Evolutionary conservation across 495 filamentous ascomycete genomes (phyloP), one percentile per base, ranked within the genome.

Genomic region (Barbatosphaeria neglecta): DNA sequence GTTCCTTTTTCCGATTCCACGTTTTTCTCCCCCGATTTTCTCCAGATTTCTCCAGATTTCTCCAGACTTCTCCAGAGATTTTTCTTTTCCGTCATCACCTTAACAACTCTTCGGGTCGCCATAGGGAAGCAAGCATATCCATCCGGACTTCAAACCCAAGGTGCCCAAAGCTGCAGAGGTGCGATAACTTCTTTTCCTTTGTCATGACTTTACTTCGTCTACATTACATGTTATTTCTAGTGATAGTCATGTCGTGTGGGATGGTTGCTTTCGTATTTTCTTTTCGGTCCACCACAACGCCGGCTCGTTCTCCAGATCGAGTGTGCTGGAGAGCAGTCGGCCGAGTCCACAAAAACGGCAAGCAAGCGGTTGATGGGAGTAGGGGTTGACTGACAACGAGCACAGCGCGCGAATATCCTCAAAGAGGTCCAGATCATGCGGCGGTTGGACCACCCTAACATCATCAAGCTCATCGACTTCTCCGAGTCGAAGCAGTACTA

Each of bases 371-470:
- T 22, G 10, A 27, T 25, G 19, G 48, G 8, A 39, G 38, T 37
- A 58, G 53, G 52, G 52, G 35, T 41, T 22, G 31, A 44, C 43
- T 50, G 49, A 43, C 23, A 41, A 15, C n/a, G 9, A 6, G 3
- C 2, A 39, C 46, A 98, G 92, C 76, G 92, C 70, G 84, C 89
- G 47, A 98, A 97, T 54, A 96, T 98, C 48, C 70, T 97, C 41
- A 98, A 98, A 63, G 92, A 98, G 62, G 93, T 98, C 11, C 89
- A 95, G 62, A 97, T 98, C 61, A 98, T 98, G 92, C 86, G 87
- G 37, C 83, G 89, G 56, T 72, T 97, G 41, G 88, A 97, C 52
- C 93, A 98, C 53, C 89, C 89, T 18, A 96, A 96, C 57, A 87
- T 98, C 55, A 79, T 93, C 66, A 88, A 86, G 55, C 76, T 98